Evolutionary conservation across 257 asterid species (phyloP).

Genomic region (Agastache rugosa): DNA sequence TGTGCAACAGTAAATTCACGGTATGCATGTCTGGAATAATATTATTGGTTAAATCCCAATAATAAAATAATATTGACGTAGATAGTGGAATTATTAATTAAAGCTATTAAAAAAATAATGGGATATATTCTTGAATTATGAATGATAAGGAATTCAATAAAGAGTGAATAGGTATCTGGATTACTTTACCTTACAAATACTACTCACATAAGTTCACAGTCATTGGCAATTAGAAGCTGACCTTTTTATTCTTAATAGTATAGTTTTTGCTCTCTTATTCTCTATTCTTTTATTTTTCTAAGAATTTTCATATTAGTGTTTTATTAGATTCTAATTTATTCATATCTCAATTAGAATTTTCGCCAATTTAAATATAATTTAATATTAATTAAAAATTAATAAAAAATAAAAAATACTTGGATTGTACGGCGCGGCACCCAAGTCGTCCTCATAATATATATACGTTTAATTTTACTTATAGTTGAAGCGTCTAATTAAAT

Average conservation of each 20-base stretch:
- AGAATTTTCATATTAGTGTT: not conserved
- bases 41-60: slow-evolving; percentile 28
- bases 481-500: not conserved
- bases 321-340: too few species aligned
- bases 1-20: slow-evolving; percentile 35
- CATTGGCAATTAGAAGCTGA: slow-evolving; percentile 46
- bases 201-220: slow-evolving; percentile 32
- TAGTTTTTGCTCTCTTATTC: not conserved
- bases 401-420: too few species aligned
- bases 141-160: slow-evolving; percentile 30
- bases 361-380: too few species aligned
- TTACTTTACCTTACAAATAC: slow-evolving; percentile 29
- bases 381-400: too few species aligned
- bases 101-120: not conserved
- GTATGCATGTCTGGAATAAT: slow-evolving; percentile 10
- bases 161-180: slow-evolving; percentile 28
- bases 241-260: slow-evolving; percentile 34
- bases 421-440: too few species aligned
- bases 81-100: slow-evolving; percentile 33
- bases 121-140: slow-evolving; percentile 45
- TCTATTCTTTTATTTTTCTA: not conserved
- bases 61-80: slow-evolving; percentile 25
- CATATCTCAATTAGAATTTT: too few species aligned
- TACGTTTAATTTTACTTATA: too few species aligned
- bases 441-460: too few species aligned